These are phyloP conservation scores for Candida pseudoglaebosa DNA, from an alignment of 805 yeast genomes.

Conservation along the genomic window DNA sequence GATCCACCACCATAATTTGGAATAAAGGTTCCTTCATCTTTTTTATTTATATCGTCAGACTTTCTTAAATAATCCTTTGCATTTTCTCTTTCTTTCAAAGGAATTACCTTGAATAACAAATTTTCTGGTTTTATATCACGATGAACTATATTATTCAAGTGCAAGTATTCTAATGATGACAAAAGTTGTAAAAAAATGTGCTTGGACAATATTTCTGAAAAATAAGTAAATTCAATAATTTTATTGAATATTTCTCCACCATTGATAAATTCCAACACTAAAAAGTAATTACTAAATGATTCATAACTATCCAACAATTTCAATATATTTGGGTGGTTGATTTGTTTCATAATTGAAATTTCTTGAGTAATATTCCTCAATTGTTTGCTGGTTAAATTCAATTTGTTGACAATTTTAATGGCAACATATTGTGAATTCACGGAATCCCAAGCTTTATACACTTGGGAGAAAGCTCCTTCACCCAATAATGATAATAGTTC, in stretches of 20 bases:
- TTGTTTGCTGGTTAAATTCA: slow-evolving; percentile 48
- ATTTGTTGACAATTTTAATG: slow-evolving; percentile 69
- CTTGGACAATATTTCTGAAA: slow-evolving; percentile 66
- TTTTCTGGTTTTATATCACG: slow-evolving; percentile 84
- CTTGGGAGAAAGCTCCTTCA: slow-evolving; percentile 89
- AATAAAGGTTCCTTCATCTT: slow-evolving; percentile 58
- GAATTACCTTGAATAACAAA: slow-evolving; percentile 57
- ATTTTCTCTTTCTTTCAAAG: slow-evolving; percentile 33
- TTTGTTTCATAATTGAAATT: slow-evolving; percentile 65
- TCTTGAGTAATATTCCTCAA: slow-evolving; percentile 62
- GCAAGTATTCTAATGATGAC: slow-evolving; percentile 64
- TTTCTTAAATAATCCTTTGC: slow-evolving; percentile 31
- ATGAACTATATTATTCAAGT: slow-evolving; percentile 66
- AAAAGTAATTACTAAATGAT: slow-evolving; percentile 50
- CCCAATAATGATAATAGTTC: slow-evolving; percentile 44
- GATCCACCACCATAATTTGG: slow-evolving; percentile 58
- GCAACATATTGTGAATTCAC: slow-evolving; percentile 47
- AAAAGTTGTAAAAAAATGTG: slow-evolving; percentile 74
- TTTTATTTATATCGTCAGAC: slow-evolving; percentile 56
- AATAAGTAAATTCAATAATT: slow-evolving; percentile 72
- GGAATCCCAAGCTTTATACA: slow-evolving; percentile 62
- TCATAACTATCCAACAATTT: slow-evolving; percentile 53
- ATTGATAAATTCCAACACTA: slow-evolving; percentile 61
- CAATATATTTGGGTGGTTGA: slow-evolving; percentile 59
- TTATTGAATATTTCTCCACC: slow-evolving; percentile 84